Evolutionary conservation across 2,329 filamentous ascomycete genomes (phyloP).

Genomic region (Penicillium sp.): DNA sequence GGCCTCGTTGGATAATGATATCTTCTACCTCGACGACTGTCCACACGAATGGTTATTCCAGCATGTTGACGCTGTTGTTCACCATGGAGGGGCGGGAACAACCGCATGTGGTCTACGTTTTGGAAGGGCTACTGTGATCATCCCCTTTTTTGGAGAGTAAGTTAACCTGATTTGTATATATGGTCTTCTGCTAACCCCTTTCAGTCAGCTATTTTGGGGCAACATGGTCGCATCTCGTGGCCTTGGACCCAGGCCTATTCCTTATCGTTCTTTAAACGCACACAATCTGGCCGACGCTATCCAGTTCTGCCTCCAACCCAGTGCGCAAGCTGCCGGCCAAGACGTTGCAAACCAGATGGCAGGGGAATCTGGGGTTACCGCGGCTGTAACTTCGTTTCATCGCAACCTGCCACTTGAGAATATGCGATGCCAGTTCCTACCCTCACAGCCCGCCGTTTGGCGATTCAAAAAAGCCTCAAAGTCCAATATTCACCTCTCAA

Average conservation of each 20-base stretch:
- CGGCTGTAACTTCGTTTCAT: slow-evolving; percentile 49
- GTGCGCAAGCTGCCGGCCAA: slow-evolving; percentile 37
- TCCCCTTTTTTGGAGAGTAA: slow-evolving; percentile 60
- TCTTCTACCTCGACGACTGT: slow-evolving; percentile 56
- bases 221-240: slow-evolving; percentile 53
- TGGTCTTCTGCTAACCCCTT: background rate
- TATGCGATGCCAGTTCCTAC: slow-evolving; percentile 25
- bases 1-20: slow-evolving; percentile 10
- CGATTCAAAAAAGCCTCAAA: slow-evolving; percentile 10
- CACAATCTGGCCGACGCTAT: slow-evolving; percentile 51
- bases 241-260: slow-evolving; percentile 53
- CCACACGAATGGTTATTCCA: slow-evolving; percentile 63
- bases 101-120: slow-evolving; percentile 57
- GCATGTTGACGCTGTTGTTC: slow-evolving; percentile 57
- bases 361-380: slow-evolving; percentile 41
- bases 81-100: slow-evolving; percentile 63
- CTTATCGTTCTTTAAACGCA: slow-evolving; percentile 41
- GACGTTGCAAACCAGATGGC: slow-evolving; percentile 41
- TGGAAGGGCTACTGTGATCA: slow-evolving; percentile 55
- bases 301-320: slow-evolving; percentile 41
- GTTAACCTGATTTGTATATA: background rate
- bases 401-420: slow-evolving; percentile 24
- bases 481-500: slow-evolving; percentile 18
- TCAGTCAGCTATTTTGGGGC: slow-evolving; percentile 56
- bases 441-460: slow-evolving; percentile 31